A percentile compares a stretch with the other conserved stretches of the same genome.
Conservation (phyloP, 2,329 filamentous ascomycete species). For the Sclerotinia subarctica region DNA sequence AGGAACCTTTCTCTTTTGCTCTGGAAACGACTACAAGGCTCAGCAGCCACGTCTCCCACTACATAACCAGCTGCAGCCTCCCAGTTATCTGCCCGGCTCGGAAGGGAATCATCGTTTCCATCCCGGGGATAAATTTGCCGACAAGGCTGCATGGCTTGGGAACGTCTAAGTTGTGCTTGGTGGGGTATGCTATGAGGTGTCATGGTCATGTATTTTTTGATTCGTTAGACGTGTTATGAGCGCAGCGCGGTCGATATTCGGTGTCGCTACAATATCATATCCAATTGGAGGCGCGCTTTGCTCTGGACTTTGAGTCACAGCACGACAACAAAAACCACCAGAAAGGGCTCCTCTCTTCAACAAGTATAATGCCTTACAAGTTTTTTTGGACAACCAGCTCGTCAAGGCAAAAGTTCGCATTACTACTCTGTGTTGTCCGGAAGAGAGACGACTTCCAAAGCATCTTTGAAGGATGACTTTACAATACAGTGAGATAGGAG, state of each 20-base stretch:
- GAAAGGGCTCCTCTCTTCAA: no score
- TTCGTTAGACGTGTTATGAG: neutral
- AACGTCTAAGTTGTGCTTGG: neutral
- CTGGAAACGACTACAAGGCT: neutral
- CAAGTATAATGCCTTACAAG: neutral
- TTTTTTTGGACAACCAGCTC: no score
- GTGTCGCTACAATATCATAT: neutral
- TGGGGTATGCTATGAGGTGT: accelerated
- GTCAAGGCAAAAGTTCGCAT: no score
- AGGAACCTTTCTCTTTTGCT: neutral
- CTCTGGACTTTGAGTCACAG: neutral
- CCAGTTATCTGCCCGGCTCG: neutral
- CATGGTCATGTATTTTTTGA: neutral
- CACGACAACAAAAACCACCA: neutral
- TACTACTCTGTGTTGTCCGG: neutral
- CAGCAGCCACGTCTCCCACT: neutral
- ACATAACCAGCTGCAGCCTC: neutral
- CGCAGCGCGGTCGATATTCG: neutral
- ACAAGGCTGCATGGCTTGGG: neutral
- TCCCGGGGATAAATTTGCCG: neutral
- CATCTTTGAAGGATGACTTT: neutral
- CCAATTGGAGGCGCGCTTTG: neutral
- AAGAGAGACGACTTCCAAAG: neutral
- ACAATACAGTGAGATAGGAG: no score
- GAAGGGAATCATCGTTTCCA: neutral